Percentiles rank a stretch among this genome's conserved stretches.
phyloP scores from a whole-genome alignment of 768 basidiomycete genomes.

The Butyriboletus loyo region DNA sequence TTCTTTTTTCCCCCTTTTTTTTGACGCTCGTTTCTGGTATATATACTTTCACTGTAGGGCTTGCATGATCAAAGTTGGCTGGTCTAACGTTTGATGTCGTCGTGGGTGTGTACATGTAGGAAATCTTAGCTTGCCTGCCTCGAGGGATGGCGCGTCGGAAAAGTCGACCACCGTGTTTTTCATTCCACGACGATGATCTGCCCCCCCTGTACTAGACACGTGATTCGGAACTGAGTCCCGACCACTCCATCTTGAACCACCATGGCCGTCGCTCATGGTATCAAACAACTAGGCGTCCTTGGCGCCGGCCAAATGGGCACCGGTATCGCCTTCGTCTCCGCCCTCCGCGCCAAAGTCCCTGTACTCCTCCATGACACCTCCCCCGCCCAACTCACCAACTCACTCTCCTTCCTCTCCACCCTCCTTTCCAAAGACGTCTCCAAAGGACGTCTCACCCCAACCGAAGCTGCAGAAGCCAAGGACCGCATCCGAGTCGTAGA shows the following conservation, averaged over 20 bases:
- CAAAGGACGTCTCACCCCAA: constrained; percentile 70
- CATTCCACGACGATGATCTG: no score
- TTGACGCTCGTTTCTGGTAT: constrained; percentile 19
- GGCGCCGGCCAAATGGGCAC: constrained; percentile 90
- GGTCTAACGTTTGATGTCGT: constrained; percentile 13
- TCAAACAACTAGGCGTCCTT: constrained; percentile 72
- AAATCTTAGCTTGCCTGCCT: background rate
- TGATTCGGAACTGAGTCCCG: constrained; percentile 9
- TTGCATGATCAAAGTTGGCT: constrained; percentile 16
- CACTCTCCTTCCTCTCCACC: constrained; percentile 71
- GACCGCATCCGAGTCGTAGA: constrained; percentile 62
- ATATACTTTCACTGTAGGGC: constrained; percentile 4
- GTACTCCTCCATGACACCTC: constrained; percentile 86
- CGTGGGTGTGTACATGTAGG: constrained; percentile 1
- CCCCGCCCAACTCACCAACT: constrained; percentile 66
- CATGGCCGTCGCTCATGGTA: constrained; percentile 60
- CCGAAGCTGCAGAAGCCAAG: constrained; percentile 71
- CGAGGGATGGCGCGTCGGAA: background rate
- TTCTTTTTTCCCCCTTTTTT: constrained; percentile 1
- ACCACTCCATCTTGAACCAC: background rate
- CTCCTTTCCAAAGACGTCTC: constrained; percentile 85
- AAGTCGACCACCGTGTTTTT: no score
- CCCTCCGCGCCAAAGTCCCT: constrained; percentile 80
- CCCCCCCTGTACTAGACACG: constrained; percentile 2
- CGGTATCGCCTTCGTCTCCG: constrained; percentile 87